phyloP scores from a whole-genome alignment of 148 eudicot species.

The Polygonum maritimum region DNA sequence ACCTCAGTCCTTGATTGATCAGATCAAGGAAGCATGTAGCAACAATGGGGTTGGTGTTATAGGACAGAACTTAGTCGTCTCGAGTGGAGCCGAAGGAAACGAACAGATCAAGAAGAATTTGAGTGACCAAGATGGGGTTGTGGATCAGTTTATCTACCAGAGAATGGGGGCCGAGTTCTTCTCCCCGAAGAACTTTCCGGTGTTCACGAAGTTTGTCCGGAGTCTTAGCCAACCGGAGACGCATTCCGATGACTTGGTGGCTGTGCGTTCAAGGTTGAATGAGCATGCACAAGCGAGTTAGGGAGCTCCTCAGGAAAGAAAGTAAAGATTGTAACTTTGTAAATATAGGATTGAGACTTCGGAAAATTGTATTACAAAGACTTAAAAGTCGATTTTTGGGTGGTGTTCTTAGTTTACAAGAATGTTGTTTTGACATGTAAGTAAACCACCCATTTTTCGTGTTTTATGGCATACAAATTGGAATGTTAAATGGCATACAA shows the following conservation, averaged over 20 bases:
- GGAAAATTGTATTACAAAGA: neutral
- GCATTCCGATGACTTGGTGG: conserved; percentile 50
- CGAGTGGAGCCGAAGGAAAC: conserved; percentile 29
- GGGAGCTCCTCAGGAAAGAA: neutral
- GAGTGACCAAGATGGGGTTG: conserved; percentile 25
- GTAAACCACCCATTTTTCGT: neutral
- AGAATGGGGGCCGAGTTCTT: conserved; percentile 90
- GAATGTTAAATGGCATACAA: neutral
- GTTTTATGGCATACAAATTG: neutral
- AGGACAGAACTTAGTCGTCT: conserved; percentile 52
- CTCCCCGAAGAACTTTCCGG: conserved; percentile 72
- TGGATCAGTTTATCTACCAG: conserved; percentile 65
- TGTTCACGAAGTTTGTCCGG: conserved; percentile 46
- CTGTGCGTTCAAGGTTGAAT: neutral
- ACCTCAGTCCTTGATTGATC: conserved; percentile 42
- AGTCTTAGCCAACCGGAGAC: conserved; percentile 33
- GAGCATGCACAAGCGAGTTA: neutral
- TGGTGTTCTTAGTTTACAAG: neutral
- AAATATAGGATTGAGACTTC: neutral
- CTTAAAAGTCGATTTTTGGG: neutral
- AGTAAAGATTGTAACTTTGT: neutral
- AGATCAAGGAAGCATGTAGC: conserved; percentile 41
- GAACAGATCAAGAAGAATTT: conserved; percentile 51
- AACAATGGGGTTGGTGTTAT: conserved; percentile 33
- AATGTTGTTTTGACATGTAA: neutral